Evolutionary conservation across 306 rosid species (phyloP).

Genomic region (Ochetophila trinervis): DNA sequence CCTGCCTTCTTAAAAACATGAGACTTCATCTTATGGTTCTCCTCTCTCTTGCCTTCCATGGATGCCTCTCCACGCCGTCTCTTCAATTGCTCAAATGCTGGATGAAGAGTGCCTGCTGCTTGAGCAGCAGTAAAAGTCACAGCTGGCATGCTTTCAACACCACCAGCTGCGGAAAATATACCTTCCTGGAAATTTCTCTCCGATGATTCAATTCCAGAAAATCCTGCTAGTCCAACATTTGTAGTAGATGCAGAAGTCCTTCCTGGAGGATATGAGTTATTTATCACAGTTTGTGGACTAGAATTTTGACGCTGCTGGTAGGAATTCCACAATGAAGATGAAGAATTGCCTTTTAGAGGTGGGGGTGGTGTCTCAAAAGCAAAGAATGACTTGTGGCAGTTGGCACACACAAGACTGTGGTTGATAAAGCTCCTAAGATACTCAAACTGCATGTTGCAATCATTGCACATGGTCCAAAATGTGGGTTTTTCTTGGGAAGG

Average conservation of each 20-base stretch:
- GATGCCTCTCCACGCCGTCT: slow-evolving; percentile 34
- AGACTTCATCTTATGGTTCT: slow-evolving; percentile 24
- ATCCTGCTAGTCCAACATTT: slow-evolving; percentile 22
- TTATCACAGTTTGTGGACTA: slow-evolving; percentile 31
- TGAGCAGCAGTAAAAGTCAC: slow-evolving; percentile 36
- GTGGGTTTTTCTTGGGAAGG: slow-evolving; percentile 30
- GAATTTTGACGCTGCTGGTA: slow-evolving; percentile 31
- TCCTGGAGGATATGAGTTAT: slow-evolving; percentile 31
- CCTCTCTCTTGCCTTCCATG: slow-evolving; percentile 26
- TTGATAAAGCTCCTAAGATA: slow-evolving; percentile 37
- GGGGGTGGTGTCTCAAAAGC: slow-evolving; percentile 53
- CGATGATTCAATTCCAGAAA: slow-evolving; percentile 17
- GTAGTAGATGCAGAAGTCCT: slow-evolving; percentile 31
- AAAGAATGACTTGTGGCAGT: slow-evolving; percentile 46
- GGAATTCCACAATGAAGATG: slow-evolving; percentile 32
- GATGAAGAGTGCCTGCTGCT: slow-evolving; percentile 31
- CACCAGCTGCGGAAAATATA: slow-evolving; percentile 28
- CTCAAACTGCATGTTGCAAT: slow-evolving; percentile 58
- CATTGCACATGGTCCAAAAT: slow-evolving; percentile 70
- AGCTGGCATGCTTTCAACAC: slow-evolving; percentile 21
- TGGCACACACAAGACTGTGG: slow-evolving; percentile 40
- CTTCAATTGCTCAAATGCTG: slow-evolving; percentile 40
- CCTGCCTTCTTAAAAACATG: slow-evolving; percentile 30
- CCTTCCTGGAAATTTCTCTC: slow-evolving; percentile 27
- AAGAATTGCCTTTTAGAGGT: slow-evolving; percentile 22